Evolutionary conservation across 768 basidiomycete genomes (phyloP).

Genomic region (Phaeotremella skinneri): DNA sequence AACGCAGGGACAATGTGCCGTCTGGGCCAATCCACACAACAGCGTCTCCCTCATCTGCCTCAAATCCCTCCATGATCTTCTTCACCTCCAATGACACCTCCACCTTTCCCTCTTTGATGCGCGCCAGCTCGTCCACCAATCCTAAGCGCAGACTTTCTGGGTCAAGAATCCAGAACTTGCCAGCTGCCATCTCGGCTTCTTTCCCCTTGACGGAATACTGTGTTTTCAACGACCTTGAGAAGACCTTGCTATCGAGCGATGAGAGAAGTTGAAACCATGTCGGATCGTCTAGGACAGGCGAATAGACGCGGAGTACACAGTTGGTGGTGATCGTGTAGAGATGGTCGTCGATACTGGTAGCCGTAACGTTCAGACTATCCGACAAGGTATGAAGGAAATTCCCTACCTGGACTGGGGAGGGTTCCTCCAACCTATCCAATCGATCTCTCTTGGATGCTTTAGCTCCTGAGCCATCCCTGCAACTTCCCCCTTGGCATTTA

Average conservation of each 20-base stretch:
- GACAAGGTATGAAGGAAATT: neutral
- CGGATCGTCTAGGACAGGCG: conserved; percentile 83
- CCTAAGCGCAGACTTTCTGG: conserved; percentile 53
- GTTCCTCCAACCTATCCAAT: conserved; percentile 43
- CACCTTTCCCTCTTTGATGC: conserved; percentile 3
- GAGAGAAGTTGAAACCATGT: conserved; percentile 80
- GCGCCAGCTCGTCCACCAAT: conserved; percentile 37
- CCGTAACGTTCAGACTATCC: conserved; percentile 2
- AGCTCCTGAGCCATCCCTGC: conserved; percentile 35
- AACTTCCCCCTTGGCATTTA: conserved; percentile 27
- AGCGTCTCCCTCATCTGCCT: conserved; percentile 42
- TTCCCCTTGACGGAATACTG: conserved; percentile 5
- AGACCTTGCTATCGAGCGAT: conserved; percentile 68
- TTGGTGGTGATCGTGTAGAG: conserved; percentile 82
- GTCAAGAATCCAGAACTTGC: conserved; percentile 55
- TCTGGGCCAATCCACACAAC: conserved; percentile 38
- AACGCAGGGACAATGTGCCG: conserved; percentile 30
- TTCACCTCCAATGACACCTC: conserved; percentile 13
- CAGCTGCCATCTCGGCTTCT: neutral
- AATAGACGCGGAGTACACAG: conserved; percentile 75
- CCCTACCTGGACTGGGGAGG: conserved; percentile 23
- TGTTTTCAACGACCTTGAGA: conserved; percentile 49
- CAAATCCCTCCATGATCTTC: conserved; percentile 26
- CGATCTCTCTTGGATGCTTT: conserved; percentile 39
- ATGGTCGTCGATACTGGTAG: conserved; percentile 32